phyloP scores from a whole-genome alignment of 805 yeast species.

The Candida lessepsii region DNA sequence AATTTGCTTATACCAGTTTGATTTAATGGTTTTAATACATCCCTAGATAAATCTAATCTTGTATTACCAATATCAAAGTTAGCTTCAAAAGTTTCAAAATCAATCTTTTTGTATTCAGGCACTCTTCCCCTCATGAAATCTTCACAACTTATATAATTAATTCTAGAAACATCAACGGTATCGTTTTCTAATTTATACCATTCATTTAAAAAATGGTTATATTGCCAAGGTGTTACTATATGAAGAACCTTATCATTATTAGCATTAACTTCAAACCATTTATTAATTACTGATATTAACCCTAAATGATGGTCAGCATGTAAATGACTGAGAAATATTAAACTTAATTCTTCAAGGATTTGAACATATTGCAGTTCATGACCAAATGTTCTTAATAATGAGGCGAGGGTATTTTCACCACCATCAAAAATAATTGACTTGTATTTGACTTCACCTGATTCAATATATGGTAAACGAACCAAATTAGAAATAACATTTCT shows the following conservation, averaged over 20 bases:
- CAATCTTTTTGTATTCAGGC: constrained; percentile 29
- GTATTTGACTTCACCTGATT: constrained; percentile 22
- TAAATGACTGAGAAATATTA: constrained; percentile 79
- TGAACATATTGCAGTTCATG: constrained; percentile 36
- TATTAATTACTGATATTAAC: constrained; percentile 60
- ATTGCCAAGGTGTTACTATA: constrained; percentile 75
- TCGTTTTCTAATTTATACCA: constrained; percentile 54
- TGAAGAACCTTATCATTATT: constrained; percentile 41
- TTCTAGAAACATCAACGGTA: constrained; percentile 35
- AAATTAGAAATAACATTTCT: constrained; percentile 84
- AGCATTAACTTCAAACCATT: constrained; percentile 56
- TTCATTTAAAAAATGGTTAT: constrained; percentile 62
- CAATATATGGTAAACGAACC: constrained; percentile 62
- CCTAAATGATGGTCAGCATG: constrained; percentile 99
- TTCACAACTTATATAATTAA: constrained; percentile 60
- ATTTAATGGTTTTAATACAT: constrained; percentile 28
- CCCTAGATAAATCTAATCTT: constrained; percentile 18
- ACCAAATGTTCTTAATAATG: constrained; percentile 62
- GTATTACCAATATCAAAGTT: constrained; percentile 25
- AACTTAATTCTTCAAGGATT: constrained; percentile 57
- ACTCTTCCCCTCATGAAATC: constrained; percentile 42
- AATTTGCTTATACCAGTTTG: constrained; percentile 29
- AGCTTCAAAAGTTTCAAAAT: constrained; percentile 32
- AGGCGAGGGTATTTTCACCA: constrained; percentile 90
- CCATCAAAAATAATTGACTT: constrained; percentile 74